phyloP scores from a whole-genome alignment of 75 land plant species.

The Sequoia sempervirens region DNA sequence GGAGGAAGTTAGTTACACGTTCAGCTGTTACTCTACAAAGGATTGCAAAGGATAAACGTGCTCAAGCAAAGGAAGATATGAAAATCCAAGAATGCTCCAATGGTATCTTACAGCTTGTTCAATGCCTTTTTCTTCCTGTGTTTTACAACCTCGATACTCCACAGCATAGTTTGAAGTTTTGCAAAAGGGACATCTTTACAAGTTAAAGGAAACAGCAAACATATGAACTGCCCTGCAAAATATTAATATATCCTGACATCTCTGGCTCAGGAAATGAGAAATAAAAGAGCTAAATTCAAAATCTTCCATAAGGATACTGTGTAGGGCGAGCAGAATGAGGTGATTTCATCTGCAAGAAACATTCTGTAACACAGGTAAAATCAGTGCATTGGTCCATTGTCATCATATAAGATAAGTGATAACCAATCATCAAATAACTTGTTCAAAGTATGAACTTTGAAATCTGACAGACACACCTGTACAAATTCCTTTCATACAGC shows the following conservation, averaged over 20 bases:
- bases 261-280: background rate
- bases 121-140: slow-evolving; percentile 84
- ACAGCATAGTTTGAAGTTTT: slow-evolving; percentile 90
- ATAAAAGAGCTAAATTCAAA: background rate
- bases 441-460: background rate
- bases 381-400: background rate
- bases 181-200: slow-evolving; percentile 84
- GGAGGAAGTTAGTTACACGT: background rate
- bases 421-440: background rate
- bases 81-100: slow-evolving; percentile 3
- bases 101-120: slow-evolving; percentile 80
- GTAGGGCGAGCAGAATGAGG: slow-evolving; percentile 77
- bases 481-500: slow-evolving; percentile 92
- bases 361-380: slow-evolving; percentile 50
- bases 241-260: background rate
- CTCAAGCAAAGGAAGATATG: background rate
- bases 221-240: background rate
- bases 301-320: slow-evolving; percentile 73
- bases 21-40: background rate
- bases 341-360: slow-evolving; percentile 91
- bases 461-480: slow-evolving; percentile 56
- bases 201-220: slow-evolving; percentile 15
- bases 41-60: background rate
- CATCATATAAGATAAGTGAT: background rate
- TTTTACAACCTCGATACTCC: slow-evolving; percentile 87